Conservation (phyloP, 371 early-diverging fungal genomes). For the Fennellomyces sp. region DNA sequence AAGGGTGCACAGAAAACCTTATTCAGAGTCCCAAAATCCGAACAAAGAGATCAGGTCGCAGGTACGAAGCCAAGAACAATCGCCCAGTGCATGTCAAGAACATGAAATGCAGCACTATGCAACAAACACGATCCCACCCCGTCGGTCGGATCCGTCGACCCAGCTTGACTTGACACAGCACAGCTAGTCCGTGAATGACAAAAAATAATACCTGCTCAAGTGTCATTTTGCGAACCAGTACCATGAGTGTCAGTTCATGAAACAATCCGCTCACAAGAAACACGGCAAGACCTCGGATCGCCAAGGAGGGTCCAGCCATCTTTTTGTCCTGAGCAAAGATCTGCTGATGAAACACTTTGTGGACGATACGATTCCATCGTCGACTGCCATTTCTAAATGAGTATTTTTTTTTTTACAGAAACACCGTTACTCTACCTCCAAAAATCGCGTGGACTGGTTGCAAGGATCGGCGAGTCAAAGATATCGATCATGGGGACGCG, state of each 20-base stretch:
- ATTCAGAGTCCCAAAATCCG: not conserved
- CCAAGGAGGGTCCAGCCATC: too few relatives aligned
- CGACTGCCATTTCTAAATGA: slow-evolving; percentile 17
- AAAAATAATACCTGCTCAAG: slow-evolving; percentile 39
- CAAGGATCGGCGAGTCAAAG: slow-evolving; percentile 34
- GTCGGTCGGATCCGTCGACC: slow-evolving; percentile 3
- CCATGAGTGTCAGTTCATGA: slow-evolving; percentile 40
- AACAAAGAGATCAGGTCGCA: slow-evolving; percentile 11
- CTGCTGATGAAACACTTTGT: slow-evolving; percentile 30
- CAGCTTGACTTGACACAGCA: slow-evolving; percentile 22
- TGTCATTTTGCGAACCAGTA: slow-evolving; percentile 30
- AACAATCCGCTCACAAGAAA: slow-evolving; percentile 38
- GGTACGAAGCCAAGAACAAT: slow-evolving; percentile 36
- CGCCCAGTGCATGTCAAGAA: slow-evolving; percentile 37
- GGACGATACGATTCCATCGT: slow-evolving; percentile 43
- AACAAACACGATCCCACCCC: slow-evolving; percentile 7
- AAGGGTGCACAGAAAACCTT: too few relatives aligned
- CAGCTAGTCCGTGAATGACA: slow-evolving; percentile 27
- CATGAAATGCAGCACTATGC: slow-evolving; percentile 14
- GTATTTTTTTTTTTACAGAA: not conserved
- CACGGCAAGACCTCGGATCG: slow-evolving; percentile 18
- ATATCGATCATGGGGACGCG: slow-evolving; percentile 25
- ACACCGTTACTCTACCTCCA: slow-evolving; percentile 42
- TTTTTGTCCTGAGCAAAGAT: slow-evolving; percentile 24
- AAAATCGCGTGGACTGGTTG: slow-evolving; percentile 35